Base-by-base conservation (phyloP, 805 yeast genomes). In the Scheffersomyces lignosus region DNA sequence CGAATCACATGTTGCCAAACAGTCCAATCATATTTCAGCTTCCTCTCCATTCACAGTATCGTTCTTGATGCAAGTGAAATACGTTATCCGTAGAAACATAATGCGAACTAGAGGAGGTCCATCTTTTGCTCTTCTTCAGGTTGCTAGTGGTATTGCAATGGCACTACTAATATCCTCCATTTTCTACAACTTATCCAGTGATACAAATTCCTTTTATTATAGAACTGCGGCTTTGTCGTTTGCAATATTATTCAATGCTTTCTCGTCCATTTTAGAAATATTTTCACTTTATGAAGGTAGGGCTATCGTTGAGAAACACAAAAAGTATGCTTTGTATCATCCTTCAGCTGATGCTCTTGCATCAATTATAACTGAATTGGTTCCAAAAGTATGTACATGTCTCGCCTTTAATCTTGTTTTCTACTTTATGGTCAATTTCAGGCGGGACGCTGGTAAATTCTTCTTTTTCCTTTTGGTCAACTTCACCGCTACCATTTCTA, bases 311-410 rank as follows among this genome's bases (percentile, higher is more conserved):
- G 76, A 75, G 48, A 85, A 86, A 51, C 95, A 86, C 54, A 80
- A 81, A 50, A 72, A 74, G 33, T 86, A 81, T 48, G 80, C 87
- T 0, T 72, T 85, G 40, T 87, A 83, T 54, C 79, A 80, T 40
- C 89, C 90, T 3, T 73, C 87, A 10, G 80, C 87, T 3, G 91
- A 84, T 52, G 84, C 87, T 1, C 47, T 85, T 3, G 81, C 87
- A 0, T 66, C 78, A 4, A 66, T 80, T 30, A 41, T 82, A 3
- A 72, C 86, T 3, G 82, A 78, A 34, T 57, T 85, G 41, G 90
- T 91, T 3, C 67, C 77, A 36, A 83, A 83, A 58, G 42, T 66
- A 5, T 38, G 48, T 16, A 57, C 56, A 58, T 57, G 67, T 4
- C 38, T 54, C n/a, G 41, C 52, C 12, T 61, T 63, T 56, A 62